These are phyloP conservation scores for Heliamphora exappendiculata DNA, from an alignment of 148 eudicot species.

Conservation along the genomic window DNA sequence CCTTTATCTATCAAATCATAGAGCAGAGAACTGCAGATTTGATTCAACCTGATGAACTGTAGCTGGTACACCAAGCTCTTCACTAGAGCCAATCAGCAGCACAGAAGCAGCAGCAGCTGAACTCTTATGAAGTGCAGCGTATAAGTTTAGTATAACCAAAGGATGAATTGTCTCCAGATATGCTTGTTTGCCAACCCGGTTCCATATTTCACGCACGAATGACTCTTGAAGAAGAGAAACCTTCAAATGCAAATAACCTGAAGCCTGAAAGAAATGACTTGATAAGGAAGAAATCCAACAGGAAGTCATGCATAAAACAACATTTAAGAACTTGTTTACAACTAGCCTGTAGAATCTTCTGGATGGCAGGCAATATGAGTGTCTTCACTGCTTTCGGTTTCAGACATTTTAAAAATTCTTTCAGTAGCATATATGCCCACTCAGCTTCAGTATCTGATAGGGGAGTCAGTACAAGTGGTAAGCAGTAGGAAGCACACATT, in stretches of 20 bases:
- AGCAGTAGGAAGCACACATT: slow-evolving; percentile 86
- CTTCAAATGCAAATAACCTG: slow-evolving; percentile 80
- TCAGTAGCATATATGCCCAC: slow-evolving; percentile 61
- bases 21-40: slow-evolving; percentile 1
- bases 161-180: slow-evolving; percentile 78
- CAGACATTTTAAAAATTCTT: slow-evolving; percentile 61
- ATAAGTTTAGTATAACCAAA: slow-evolving; percentile 65
- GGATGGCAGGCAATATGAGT: slow-evolving; percentile 69
- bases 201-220: slow-evolving; percentile 88
- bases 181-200: slow-evolving; percentile 65
- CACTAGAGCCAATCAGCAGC: slow-evolving; percentile 87
- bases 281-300: slow-evolving; percentile 14
- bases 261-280: slow-evolving; percentile 48
- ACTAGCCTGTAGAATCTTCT: slow-evolving; percentile 91
- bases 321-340: slow-evolving; percentile 17
- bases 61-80: slow-evolving; percentile 91
- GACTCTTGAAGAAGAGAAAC: slow-evolving; percentile 98
- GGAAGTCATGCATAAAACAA: not conserved
- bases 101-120: slow-evolving; percentile 89
- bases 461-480: slow-evolving; percentile 52
- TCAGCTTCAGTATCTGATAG: slow-evolving; percentile 77
- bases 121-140: slow-evolving; percentile 62
- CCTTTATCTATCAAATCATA: not conserved
- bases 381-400: slow-evolving; percentile 52
- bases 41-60: slow-evolving; percentile 73